Base-by-base conservation (phyloP, 139 green algal species). In the Bryopsis sp. region DNA sequence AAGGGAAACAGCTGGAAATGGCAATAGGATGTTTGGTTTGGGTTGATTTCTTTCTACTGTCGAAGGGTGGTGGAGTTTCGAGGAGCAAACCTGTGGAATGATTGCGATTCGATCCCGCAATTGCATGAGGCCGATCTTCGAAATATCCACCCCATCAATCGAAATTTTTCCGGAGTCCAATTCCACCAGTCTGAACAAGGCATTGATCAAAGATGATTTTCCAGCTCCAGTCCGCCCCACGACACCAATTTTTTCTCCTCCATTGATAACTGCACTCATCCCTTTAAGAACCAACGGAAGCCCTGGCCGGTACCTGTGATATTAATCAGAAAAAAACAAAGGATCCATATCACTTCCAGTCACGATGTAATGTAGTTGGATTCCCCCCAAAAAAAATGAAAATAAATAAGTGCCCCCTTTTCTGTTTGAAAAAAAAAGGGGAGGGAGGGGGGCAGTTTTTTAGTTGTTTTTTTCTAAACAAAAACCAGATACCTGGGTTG, bases 101-200 rank as follows among this genome's bases (percentile, higher is more conserved):
- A 90, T 87, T 35, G 70, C 76, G 65, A 96, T 88, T 64, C 74
- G 71, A 47, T 71, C 73, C 32, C 90, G 72, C 69, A 96, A 80
- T 48, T 92, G 79, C 15, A 74, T 66, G 60, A 96, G 78, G 0
- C 89, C 90, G 66, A 95, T 72, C 1, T 37, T 74, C 36, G 68
- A 7, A 34, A 92, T 85, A 80, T 97, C 79, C 43, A 90, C 74
- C 36, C 88, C 88, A 78, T 97, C 91, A n/a, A 97, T 83, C 36
- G 59, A 2, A 59, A 97, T 85, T 61, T 36, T 24, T 34, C 90
- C 90, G 6, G 64, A 34, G 50, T 70, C 67, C 22, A 85, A 78
- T 80, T 97, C 91, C 50, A 96, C 85, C 71, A 97, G 83, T 8
- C 84, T 72, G 74, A 88, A 88, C 7, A 92, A 76, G 19, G 79